Conservation (phyloP, 148 eudicot genomes). For the Hydrangea macrophylla region DNA sequence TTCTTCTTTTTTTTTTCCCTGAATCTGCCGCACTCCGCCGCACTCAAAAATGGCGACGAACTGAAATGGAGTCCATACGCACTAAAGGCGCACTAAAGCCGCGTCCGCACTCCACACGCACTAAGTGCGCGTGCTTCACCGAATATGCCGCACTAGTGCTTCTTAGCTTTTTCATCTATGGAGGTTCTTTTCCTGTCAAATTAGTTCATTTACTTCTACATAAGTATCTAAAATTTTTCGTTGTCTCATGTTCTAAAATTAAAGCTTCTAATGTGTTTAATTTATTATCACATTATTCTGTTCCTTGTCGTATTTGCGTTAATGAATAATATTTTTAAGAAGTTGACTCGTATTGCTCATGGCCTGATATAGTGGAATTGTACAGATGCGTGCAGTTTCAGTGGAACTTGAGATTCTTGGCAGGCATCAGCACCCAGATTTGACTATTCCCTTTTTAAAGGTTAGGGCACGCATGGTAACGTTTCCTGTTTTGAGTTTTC, state of each 20-base stretch:
- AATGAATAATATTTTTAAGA: background rate
- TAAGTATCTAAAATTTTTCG: background rate
- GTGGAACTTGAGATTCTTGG: conserved; percentile 92
- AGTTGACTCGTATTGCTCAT: background rate
- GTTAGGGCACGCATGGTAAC: no score
- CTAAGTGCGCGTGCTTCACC: no score
- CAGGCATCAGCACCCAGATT: conserved; percentile 84
- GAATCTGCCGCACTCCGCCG: no score
- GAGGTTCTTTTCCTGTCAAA: background rate
- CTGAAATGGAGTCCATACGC: no score
- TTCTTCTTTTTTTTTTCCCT: no score
- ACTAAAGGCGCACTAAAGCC: no score
- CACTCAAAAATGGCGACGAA: no score
- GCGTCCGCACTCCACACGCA: no score
- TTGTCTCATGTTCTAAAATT: background rate
- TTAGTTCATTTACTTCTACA: background rate
- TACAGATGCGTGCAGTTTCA: conserved; percentile 83
- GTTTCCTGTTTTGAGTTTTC: no score
- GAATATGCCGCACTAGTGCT: no score
- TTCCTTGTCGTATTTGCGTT: background rate
- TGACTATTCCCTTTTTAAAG: conserved; percentile 86
- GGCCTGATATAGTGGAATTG: conserved; percentile 15
- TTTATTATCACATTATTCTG: no score
- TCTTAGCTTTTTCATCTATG: no score
- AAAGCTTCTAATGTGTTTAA: background rate